Percentiles rank a stretch among this genome's conserved stretches.
Evolutionary conservation across 495 filamentous ascomycete genomes (phyloP).

Genomic region (Neurospora africana): DNA sequence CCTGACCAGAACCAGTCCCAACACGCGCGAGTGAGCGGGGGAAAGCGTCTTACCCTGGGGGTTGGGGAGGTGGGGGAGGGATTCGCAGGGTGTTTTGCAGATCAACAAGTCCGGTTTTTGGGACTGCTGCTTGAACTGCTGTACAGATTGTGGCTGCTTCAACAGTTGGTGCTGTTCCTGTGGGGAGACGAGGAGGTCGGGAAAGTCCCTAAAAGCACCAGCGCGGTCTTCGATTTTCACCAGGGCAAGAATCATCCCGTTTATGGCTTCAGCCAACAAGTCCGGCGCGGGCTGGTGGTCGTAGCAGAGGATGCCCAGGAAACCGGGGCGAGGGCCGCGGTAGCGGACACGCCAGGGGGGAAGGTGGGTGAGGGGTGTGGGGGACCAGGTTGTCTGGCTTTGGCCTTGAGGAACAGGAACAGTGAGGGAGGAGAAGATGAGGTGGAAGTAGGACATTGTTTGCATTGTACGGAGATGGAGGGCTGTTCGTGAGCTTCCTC

Average conservation of each 20-base stretch:
- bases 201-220: constrained; percentile 21
- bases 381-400: constrained; percentile 18
- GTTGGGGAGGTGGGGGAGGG: constrained; percentile 35
- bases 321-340: constrained; percentile 16
- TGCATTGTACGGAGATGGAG: constrained; percentile 69
- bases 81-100: constrained; percentile 15
- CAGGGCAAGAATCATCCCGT: constrained; percentile 32
- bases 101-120: background rate
- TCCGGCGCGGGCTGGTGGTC: constrained; percentile 32
- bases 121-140: background rate
- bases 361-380: constrained; percentile 26
- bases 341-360: constrained; percentile 35
- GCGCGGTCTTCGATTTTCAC: constrained; percentile 25
- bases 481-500: constrained; percentile 43
- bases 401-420: background rate
- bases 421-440: constrained; percentile 3
- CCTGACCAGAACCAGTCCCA: constrained; percentile 44
- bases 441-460: constrained; percentile 68
- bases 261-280: constrained; percentile 33
- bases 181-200: background rate
- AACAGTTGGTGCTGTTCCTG: background rate
- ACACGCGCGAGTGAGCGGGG: constrained; percentile 31
- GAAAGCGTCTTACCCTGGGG: constrained; percentile 28
- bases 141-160: background rate
- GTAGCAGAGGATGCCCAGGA: constrained; percentile 36